Base-by-base conservation (phyloP, 2,329 filamentous ascomycete species). In the Arthrobotrys iridis region DNA sequence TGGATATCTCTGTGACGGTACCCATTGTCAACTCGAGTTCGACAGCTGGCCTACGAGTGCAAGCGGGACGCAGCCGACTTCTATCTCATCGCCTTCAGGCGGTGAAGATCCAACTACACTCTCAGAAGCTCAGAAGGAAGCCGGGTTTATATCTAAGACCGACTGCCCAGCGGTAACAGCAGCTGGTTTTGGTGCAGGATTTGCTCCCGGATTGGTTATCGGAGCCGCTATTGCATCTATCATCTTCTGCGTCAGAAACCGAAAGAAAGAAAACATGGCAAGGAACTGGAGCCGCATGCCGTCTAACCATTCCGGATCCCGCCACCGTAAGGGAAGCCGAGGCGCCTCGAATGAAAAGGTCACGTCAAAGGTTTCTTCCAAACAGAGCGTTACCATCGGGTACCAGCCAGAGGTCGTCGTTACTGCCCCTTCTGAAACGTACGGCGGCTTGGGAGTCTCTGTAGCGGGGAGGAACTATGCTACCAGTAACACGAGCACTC, bases 351-450 rank as follows among this genome's bases (percentile, higher is more conserved):
- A n/a, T 13, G 70, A 74, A 30, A 74, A 74, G 37, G 10, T 20
- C n/a, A 48, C 24, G 15, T 67, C 57, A 3, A 68, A 75, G 58
- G 40, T 59, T 26, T 46, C 60, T 5, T 74, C 71, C 5, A 75
- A 68, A 26, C 71, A 75, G 11, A 55, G 67, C 24, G 33, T 76
- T 4, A 71, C 63, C 7, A 76, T 76, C 20, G 72, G 72, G 7
- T 76, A 70, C 7, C 57, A 76, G 6, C 72, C 72, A 35, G 63
- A 76, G 26, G 72, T 68, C n/a, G 28, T 68, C 30, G 63, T 75
- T 20, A 68, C 71, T 0, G 71, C 71, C 35, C 71, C 71, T 26
- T 40, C 71, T 5, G 58, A 71, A 15, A 22, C 41, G 7, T 71
- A 48, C 45, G 50, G 55, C 24, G 72, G 72, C 1, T 30, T 75